phyloP scores from a whole-genome alignment of 2,329 filamentous ascomycete genomes.

The Colletotrichum theobromicola region DNA sequence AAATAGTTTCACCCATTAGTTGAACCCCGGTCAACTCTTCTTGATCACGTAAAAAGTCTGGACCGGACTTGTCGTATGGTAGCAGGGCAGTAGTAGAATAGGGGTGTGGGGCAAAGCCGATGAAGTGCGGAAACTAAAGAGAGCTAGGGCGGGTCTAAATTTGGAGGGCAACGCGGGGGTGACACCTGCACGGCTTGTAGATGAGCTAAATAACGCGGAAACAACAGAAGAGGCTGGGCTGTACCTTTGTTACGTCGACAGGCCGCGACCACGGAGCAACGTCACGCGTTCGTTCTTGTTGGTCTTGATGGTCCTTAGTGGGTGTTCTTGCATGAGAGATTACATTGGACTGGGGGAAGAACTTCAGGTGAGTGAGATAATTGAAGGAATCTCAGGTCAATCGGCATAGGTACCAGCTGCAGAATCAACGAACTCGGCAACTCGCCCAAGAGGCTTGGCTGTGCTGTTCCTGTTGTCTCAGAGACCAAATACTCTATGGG shows the following conservation, averaged over 20 bases:
- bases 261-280: fast-evolving
- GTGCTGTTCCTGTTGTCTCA: no score
- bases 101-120: neutral
- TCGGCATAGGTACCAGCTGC: no score
- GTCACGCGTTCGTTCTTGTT: neutral
- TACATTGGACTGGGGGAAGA: no score
- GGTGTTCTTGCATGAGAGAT: no score
- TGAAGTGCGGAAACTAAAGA: neutral
- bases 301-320: neutral
- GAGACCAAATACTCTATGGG: no score
- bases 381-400: no score
- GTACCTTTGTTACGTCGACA: neutral
- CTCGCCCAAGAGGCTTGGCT: no score
- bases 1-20: fast-evolving
- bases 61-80: neutral
- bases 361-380: no score
- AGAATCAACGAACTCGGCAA: no score
- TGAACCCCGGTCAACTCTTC: neutral
- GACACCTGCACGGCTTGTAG: neutral
- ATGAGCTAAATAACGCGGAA: neutral
- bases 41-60: neutral
- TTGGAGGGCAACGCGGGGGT: neutral
- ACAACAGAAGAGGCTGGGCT: neutral
- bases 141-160: neutral
- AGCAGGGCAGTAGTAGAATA: neutral